phyloP scores from a whole-genome alignment of 2,329 filamentous ascomycete species.

The Periglandula ipomoeae region DNA sequence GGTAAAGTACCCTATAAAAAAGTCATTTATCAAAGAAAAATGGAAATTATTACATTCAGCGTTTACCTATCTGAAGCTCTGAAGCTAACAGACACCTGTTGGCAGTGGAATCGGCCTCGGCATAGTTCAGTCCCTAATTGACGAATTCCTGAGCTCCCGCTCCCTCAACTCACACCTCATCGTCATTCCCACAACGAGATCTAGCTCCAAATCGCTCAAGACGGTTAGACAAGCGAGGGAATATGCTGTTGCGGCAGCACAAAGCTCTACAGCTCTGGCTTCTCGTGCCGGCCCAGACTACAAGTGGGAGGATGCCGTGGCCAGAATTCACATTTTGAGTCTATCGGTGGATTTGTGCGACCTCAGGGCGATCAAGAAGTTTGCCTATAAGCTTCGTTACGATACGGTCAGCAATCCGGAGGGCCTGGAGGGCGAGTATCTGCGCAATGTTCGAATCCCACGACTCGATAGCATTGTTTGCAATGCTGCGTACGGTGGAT shows the following conservation, averaged over 20 bases:
- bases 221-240: constrained; percentile 56
- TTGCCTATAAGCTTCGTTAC: constrained; percentile 36
- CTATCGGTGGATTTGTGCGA: constrained; percentile 53
- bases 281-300: constrained; percentile 26
- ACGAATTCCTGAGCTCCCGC: constrained; percentile 71
- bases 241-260: constrained; percentile 41
- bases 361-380: constrained; percentile 38
- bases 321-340: constrained; percentile 49
- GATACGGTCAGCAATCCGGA: constrained; percentile 37
- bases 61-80: too few relatives aligned
- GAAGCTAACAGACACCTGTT: not conserved
- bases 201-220: constrained; percentile 60
- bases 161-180: constrained; percentile 61
- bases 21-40: not conserved
- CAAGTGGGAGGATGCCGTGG: constrained; percentile 30
- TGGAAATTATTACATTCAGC: not conserved
- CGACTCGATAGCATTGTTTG: constrained; percentile 71
- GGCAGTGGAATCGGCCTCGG: constrained; percentile 77
- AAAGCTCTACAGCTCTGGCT: constrained; percentile 27
- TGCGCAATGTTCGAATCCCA: constrained; percentile 45
- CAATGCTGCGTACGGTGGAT: constrained; percentile 85
- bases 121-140: constrained; percentile 75
- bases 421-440: constrained; percentile 24
- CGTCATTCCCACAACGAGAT: constrained; percentile 77
- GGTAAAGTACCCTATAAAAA: constrained; percentile 39